Evolutionary conservation across 768 basidiomycete species (phyloP).

Genomic region (Multifurca ochricompacta): DNA sequence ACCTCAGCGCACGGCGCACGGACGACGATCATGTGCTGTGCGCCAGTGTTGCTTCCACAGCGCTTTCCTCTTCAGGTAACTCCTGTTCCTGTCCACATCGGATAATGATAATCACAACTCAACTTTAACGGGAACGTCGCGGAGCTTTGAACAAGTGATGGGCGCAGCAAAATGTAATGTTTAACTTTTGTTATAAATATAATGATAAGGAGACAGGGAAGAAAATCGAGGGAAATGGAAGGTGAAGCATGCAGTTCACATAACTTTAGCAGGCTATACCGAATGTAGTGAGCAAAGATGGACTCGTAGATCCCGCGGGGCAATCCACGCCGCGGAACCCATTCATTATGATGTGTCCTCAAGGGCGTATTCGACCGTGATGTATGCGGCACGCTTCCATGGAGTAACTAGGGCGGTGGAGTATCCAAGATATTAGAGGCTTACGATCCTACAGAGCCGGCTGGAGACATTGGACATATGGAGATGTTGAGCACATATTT

Average conservation of each 20-base stretch:
- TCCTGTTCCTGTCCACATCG: slow-evolving; percentile 25
- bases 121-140: slow-evolving; percentile 21
- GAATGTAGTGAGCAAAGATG: slow-evolving; percentile 14
- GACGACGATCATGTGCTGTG: neutral
- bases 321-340: neutral
- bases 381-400: neutral
- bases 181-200: too few relatives aligned
- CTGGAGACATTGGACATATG: too few relatives aligned
- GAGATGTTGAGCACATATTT: too few relatives aligned
- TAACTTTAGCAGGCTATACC: slow-evolving; percentile 14
- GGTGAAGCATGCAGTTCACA: slow-evolving; percentile 15
- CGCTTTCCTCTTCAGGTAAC: neutral
- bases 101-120: slow-evolving; percentile 29
- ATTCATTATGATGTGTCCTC: neutral
- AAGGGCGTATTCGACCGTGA: neutral
- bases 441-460: too few relatives aligned
- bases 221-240: slow-evolving; percentile 21
- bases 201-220: slow-evolving; percentile 21
- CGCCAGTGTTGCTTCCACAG: neutral
- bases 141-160: slow-evolving; percentile 29
- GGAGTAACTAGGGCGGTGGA: too few relatives aligned
- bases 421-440: too few relatives aligned
- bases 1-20: neutral
- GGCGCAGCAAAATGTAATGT: too few relatives aligned
- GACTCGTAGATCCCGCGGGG: neutral